These are phyloP conservation scores for Neonectria magnoliae DNA, from an alignment of 2,329 filamentous ascomycete species.

Conservation along the genomic window DNA sequence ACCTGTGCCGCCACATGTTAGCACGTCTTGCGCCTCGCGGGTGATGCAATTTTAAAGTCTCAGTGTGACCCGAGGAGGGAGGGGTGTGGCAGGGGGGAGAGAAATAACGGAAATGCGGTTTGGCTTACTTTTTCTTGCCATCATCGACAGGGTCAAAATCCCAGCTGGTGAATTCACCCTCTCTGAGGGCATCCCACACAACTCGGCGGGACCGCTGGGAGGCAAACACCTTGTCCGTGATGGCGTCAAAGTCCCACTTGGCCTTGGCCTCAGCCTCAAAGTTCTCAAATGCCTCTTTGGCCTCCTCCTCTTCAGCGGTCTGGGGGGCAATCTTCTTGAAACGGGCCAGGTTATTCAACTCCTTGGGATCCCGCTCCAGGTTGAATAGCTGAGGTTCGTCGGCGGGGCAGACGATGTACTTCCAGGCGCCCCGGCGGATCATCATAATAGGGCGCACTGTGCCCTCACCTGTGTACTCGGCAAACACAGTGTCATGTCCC, in stretches of 20 bases:
- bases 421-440: slow-evolving; percentile 91
- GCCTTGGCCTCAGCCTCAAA: slow-evolving; percentile 78
- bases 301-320: slow-evolving; percentile 57
- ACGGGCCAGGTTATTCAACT: slow-evolving; percentile 77
- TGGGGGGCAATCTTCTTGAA: slow-evolving; percentile 52
- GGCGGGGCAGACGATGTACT: slow-evolving; percentile 86
- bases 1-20: slow-evolving; percentile 61
- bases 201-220: slow-evolving; percentile 83
- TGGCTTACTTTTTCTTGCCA: slow-evolving; percentile 70
- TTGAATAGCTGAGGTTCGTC: slow-evolving; percentile 90
- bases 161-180: slow-evolving; percentile 83
- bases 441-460: slow-evolving; percentile 91
- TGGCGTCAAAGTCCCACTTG: slow-evolving; percentile 84
- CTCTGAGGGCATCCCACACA: slow-evolving; percentile 81
- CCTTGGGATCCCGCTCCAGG: slow-evolving; percentile 76
- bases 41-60: slow-evolving; percentile 38
- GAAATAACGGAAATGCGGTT: not conserved
- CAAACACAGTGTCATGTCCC: slow-evolving; percentile 88
- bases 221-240: slow-evolving; percentile 77
- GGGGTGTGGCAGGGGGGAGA: slow-evolving; percentile 25
- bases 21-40: slow-evolving; percentile 39
- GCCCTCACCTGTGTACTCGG: slow-evolving; percentile 94
- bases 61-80: slow-evolving; percentile 22
- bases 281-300: slow-evolving; percentile 63
- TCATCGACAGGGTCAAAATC: slow-evolving; percentile 82